A percentile compares a stretch with the other conserved stretches of the same genome.
Evolutionary conservation across 2,329 filamentous ascomycete genomes (phyloP).

Genomic region (Fusarium phyllophilum): DNA sequence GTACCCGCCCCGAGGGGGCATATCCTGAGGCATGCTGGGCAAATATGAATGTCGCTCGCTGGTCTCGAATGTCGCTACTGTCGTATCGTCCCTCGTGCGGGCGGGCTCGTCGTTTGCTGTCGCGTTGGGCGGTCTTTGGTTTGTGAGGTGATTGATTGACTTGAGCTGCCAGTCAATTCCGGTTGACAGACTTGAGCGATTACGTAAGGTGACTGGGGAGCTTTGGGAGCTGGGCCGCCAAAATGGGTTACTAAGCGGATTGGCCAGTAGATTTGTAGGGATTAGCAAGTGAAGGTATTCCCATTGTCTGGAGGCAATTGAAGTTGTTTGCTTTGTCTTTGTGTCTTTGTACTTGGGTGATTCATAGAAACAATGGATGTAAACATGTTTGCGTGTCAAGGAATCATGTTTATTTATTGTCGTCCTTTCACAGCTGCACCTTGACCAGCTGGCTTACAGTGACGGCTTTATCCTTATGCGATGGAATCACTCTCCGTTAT

Average conservation of each 20-base stretch:
- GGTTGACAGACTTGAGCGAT: constrained; percentile 26
- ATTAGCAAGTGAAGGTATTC: constrained; percentile 39
- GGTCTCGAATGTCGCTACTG: background rate
- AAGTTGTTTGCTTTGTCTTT: background rate
- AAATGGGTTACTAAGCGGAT: constrained; percentile 10
- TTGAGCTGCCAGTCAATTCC: constrained; percentile 25
- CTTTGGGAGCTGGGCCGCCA: background rate
- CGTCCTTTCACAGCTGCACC: background rate
- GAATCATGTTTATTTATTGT: background rate
- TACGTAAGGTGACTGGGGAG: constrained; percentile 36
- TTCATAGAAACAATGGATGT: background rate
- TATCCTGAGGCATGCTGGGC: constrained; percentile 91
- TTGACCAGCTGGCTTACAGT: constrained; percentile 5
- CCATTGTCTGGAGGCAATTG: background rate
- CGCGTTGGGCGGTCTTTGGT: background rate
- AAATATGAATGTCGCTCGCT: constrained; percentile 15
- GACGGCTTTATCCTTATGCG: background rate
- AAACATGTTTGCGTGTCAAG: background rate
- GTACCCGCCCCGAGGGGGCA: constrained; percentile 96
- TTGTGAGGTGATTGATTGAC: constrained; percentile 46
- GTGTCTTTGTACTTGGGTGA: background rate
- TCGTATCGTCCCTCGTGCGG: constrained; percentile 30
- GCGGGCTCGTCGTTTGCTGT: constrained; percentile 17
- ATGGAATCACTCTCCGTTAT: background rate
- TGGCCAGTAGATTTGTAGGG: constrained; percentile 27